Base-by-base conservation (phyloP, 1,284 basidiomycete genomes). In the Inonotus obliquus region DNA sequence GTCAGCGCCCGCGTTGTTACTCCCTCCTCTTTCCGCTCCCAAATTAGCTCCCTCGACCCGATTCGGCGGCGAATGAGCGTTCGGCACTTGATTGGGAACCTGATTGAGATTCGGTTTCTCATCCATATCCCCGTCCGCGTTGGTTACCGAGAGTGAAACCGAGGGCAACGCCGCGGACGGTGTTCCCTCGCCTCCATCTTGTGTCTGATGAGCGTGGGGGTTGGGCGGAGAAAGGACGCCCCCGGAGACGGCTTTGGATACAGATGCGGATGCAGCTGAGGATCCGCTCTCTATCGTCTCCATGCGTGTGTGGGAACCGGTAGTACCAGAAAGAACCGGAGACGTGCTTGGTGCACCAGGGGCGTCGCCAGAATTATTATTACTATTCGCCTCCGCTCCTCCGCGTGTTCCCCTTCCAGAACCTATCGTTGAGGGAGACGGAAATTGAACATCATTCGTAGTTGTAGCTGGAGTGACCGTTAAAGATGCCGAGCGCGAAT, bases 281-380 rank as follows among this genome's bases (percentile, higher is more conserved):
- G 41, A 19, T 44, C 41, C 41, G 19, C 10, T n/a, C 17, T 44
- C 41, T 21, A 21, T n/a, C 19, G n/a, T 17, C 11, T 44, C 48
- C 14, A 27, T 14, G 19, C 51, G 51, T 27, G 29, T 52, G 51
- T 52, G 51, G 51, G 51, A 52, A 52, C 51, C 51, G 51, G 51
- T 10, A 32, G 51, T 35, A 14, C 27, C 21, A 13, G 51, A 52
- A 19, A 17, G 51, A 52, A 27, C 51, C 29, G 51, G 51, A 35
- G 32, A 9, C 14, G 17, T n/a, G 51, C 32, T 49, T 21, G 48
- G 9, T 14, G 17, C 17, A 44, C 41, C 17, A 49, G 48, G 48
- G 21, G 48, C 23, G 48, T 49, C 23, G 23, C 7, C 23, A 25
- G 48, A 9, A 49, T 14, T 49, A 49, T 23, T 14, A 29, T 14